These are phyloP conservation scores for Pseudogymnoascus sp. DNA, from an alignment of 2,329 filamentous ascomycete genomes.

Conservation along the genomic window DNA sequence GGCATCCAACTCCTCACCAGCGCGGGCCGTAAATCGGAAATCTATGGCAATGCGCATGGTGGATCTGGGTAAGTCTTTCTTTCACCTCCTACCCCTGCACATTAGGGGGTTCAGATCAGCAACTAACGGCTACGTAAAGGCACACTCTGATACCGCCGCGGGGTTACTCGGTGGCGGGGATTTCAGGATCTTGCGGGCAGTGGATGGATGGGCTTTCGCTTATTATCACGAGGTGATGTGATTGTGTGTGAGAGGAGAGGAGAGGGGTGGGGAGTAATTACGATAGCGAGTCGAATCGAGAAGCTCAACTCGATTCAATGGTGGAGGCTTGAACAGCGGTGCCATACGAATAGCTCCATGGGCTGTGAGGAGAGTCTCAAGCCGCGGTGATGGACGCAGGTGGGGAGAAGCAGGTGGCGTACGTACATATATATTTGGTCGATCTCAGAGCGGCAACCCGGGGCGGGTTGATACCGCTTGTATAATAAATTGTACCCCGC, in stretches of 20 bases:
- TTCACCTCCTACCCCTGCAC: neutral
- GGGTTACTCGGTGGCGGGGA: constrained; percentile 80
- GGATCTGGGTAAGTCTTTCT: constrained; percentile 65
- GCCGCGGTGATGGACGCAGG: neutral
- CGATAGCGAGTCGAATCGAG: neutral
- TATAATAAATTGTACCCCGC: neutral
- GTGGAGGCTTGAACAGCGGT: neutral
- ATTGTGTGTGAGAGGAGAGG: neutral
- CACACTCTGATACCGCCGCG: constrained; percentile 81
- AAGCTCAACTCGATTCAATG: neutral
- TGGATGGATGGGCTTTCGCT: constrained; percentile 85
- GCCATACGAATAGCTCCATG: neutral
- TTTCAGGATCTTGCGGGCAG: constrained; percentile 69
- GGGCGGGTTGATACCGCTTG: neutral
- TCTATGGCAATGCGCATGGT: constrained; percentile 74
- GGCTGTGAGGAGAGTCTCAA: neutral
- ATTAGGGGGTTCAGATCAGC: constrained; percentile 4
- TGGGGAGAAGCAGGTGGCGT: neutral
- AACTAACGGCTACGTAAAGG: constrained; percentile 37
- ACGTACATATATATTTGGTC: neutral
- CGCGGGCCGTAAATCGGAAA: constrained; percentile 71
- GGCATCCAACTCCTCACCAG: constrained; percentile 86
- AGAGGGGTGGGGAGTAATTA: neutral
- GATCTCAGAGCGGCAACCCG: neutral
- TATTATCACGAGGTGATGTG: constrained; percentile 59